These are phyloP conservation scores for Chaetomium cochliodes DNA, from an alignment of 495 filamentous ascomycete genomes.

Conservation along the genomic window DNA sequence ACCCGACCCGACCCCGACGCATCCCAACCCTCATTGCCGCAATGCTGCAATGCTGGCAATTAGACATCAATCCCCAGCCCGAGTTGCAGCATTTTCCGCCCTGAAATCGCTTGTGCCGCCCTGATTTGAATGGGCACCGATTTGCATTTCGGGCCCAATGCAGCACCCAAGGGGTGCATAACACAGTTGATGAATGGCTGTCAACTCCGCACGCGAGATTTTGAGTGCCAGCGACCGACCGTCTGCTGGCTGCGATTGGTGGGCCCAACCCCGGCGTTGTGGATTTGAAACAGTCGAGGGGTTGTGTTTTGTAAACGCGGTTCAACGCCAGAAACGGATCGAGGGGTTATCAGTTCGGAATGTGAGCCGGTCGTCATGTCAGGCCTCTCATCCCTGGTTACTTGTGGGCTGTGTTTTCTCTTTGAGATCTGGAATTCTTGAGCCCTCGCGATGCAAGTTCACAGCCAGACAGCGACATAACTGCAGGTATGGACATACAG, in stretches of 20 bases:
- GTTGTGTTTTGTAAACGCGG: constrained; percentile 20
- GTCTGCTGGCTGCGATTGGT: constrained; percentile 34
- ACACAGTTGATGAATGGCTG: constrained; percentile 37
- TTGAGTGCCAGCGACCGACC: constrained; percentile 28
- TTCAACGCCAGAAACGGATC: constrained; percentile 4
- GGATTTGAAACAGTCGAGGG: constrained; percentile 47
- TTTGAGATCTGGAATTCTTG: too few species aligned
- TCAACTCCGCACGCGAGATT: constrained; percentile 17
- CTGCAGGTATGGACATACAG: too few species aligned
- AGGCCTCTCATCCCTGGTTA: neutral
- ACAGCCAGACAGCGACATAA: too few species aligned
- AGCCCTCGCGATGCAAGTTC: too few species aligned
- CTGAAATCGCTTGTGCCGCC: constrained; percentile 17
- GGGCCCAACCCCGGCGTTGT: constrained; percentile 28
- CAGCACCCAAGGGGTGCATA: constrained; percentile 25
- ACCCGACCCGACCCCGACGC: neutral
- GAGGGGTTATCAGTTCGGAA: neutral
- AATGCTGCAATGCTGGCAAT: constrained; percentile 19
- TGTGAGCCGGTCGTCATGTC: neutral
- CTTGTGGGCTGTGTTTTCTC: neutral
- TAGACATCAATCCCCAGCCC: constrained; percentile 24
- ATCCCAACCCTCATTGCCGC: neutral
- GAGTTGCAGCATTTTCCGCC: constrained; percentile 24
- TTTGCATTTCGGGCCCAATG: constrained; percentile 27
- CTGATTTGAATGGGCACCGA: constrained; percentile 30